phyloP scores from a whole-genome alignment of 1,284 basidiomycete species.

The Sanghuangporus baumii region DNA sequence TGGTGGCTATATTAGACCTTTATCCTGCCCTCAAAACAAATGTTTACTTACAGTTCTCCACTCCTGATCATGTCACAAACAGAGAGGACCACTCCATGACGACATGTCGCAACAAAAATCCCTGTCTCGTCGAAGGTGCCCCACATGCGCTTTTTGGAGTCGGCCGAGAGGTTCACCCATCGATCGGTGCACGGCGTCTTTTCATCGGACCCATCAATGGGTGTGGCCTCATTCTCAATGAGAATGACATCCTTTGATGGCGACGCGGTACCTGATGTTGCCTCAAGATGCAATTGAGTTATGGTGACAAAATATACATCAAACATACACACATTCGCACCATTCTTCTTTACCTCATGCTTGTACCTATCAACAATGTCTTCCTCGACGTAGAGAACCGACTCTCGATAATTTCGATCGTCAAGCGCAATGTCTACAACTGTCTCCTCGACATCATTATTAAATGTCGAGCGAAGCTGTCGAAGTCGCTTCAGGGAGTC shows the following conservation, averaged over 20 bases:
- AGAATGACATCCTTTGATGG: not conserved
- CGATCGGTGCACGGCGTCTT: constrained; percentile 8
- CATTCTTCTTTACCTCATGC: constrained; percentile 17
- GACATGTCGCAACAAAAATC: constrained; percentile 20
- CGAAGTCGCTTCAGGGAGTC: constrained; percentile 27
- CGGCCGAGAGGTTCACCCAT: constrained; percentile 13
- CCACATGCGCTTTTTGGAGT: constrained; percentile 12
- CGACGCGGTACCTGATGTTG: not conserved
- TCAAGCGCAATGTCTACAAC: constrained; percentile 3
- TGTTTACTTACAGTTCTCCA: constrained; percentile 21
- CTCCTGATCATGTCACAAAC: constrained; percentile 22
- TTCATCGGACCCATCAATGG: constrained; percentile 13
- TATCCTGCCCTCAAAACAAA: not conserved
- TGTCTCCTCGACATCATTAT: not conserved
- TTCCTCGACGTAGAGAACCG: constrained; percentile 19
- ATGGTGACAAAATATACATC: too few relatives aligned
- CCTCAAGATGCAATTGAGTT: not conserved
- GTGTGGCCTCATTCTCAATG: constrained; percentile 2
- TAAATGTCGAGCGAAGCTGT: not conserved
- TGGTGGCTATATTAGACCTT: too few relatives aligned
- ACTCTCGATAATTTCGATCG: constrained; percentile 16
- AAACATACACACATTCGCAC: not conserved
- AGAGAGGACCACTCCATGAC: constrained; percentile 21
- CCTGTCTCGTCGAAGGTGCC: constrained; percentile 21
- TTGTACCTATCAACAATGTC: constrained; percentile 24